A percentile compares a stretch with the other conserved stretches of the same genome.
Conservation (phyloP, 2,329 filamentous ascomycete species). For the Torrubiella hemipterigena region DNA sequence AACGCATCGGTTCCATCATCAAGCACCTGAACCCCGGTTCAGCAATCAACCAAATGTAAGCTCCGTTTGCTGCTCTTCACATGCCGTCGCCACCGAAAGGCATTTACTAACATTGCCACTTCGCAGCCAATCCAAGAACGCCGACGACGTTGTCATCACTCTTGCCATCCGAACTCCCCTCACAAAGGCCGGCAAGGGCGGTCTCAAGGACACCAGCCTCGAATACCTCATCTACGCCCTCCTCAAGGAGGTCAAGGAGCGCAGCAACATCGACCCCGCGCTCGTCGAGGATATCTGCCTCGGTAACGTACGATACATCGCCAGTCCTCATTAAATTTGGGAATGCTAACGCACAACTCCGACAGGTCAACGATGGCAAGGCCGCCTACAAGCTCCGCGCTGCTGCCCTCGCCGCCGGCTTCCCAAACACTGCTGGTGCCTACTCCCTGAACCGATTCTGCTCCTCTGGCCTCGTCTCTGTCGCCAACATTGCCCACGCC, state of each 20-base stretch:
- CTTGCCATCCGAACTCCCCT: slow-evolving; percentile 82
- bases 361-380: slow-evolving; percentile 67
- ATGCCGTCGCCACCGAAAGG: neutral
- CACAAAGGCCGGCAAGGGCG: slow-evolving; percentile 79
- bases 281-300: slow-evolving; percentile 84
- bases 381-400: slow-evolving; percentile 86
- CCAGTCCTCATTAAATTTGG: neutral
- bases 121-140: slow-evolving; percentile 73
- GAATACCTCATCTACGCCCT: slow-evolving; percentile 79
- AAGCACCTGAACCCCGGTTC: slow-evolving; percentile 71
- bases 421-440: slow-evolving; percentile 77
- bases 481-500: slow-evolving; percentile 86
- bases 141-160: slow-evolving; percentile 94
- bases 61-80: slow-evolving; percentile 3
- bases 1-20: slow-evolving; percentile 78
- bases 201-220: slow-evolving; percentile 85
- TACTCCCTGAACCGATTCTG: slow-evolving; percentile 91
- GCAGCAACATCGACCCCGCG: slow-evolving; percentile 65
- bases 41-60: slow-evolving; percentile 68
- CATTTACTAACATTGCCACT: slow-evolving; percentile 6
- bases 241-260: slow-evolving; percentile 61
- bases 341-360: slow-evolving; percentile 3
- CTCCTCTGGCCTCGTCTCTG: slow-evolving; percentile 89
- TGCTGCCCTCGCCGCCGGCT: slow-evolving; percentile 79
- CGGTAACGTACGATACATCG: slow-evolving; percentile 59